Conservation (phyloP, 805 yeast species). For the Hanseniaspora lindneri region DNA sequence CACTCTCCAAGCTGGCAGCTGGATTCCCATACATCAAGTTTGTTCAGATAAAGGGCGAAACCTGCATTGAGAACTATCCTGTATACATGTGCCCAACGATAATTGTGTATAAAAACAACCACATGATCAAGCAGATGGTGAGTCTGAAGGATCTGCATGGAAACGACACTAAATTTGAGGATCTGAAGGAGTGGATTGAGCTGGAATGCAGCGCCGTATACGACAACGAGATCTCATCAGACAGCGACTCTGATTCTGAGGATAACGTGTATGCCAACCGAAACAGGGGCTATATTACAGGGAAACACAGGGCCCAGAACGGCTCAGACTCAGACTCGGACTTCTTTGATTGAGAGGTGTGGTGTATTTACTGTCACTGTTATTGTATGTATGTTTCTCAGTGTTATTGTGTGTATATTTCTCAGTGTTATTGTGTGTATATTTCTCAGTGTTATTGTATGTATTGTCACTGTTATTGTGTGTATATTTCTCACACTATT, state of each 20-base stretch:
- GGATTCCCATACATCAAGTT: conserved; percentile 75
- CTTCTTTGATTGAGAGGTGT: conserved; percentile 36
- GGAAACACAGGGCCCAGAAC: conserved; percentile 13
- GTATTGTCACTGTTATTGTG: too few relatives aligned
- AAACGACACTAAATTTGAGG: conserved; percentile 53
- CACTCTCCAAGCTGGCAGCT: conserved; percentile 47
- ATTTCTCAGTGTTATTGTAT: too few relatives aligned
- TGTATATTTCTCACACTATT: too few relatives aligned
- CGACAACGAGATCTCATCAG: conserved; percentile 6
- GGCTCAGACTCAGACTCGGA: conserved; percentile 34
- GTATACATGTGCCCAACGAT: conserved; percentile 84
- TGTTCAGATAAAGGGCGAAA: conserved; percentile 78
- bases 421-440: too few relatives aligned
- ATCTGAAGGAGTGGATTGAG: conserved; percentile 49
- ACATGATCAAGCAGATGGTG: conserved; percentile 67
- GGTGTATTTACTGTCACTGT: too few relatives aligned
- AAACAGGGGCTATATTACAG: conserved; percentile 4
- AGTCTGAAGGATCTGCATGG: conserved; percentile 81
- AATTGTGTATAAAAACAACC: conserved; percentile 63
- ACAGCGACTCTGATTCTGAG: conserved; percentile 5
- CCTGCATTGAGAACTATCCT: conserved; percentile 90
- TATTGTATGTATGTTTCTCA: too few relatives aligned
- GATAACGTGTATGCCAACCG: conserved; percentile 10
- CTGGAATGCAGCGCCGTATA: conserved; percentile 7
- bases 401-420: too few relatives aligned